Base-by-base conservation (phyloP, 805 yeast genomes). In the Grigorovia humatica region DNA sequence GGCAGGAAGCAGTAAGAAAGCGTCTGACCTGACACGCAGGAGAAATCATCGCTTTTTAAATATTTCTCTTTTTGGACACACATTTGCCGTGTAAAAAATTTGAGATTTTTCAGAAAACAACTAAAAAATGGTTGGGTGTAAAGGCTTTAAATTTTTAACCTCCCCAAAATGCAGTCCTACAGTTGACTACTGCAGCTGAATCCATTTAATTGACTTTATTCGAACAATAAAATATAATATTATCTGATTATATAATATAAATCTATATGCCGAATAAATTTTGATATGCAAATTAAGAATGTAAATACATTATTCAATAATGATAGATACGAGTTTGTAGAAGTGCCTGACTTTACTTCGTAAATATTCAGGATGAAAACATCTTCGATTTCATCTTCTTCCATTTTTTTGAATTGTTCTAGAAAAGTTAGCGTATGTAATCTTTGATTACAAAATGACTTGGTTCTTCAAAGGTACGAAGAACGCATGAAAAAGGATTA, bases 221-320 rank as follows among this genome's bases (percentile, higher is more conserved):
- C 27, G 27, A 23, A 6, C 27, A 23, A 23, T 23, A 23, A 23
- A 32, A 32, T 32, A 32, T 12, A 12, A 12, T 6, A 18, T 32
- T 18, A 35, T 19, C 18, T 19, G 9, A 46, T 11, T 46, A 46
- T 46, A 46, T 46, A 46, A 32, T 32, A 32, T 32, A 8, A 32
- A 32, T 32, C 15, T 32, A 32, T 32, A 32, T 32, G 38, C 15
- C 8, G 15, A 8, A 30, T 40, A 27, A 23, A 40, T 41, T 50
- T 50, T 43, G 51, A 19, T 48, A 48, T 48, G 51, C 51, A 48
- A 48, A 48, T 44, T 45, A 43, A 43, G 54, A 54, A 56, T 54
- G 59, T 56, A 56, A 56, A 42, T 54, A 56, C 59, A 56, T 56
- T 56, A 51, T 56, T 56, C 57, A 38, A 46, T 49, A 56, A 56